phyloP scores from a whole-genome alignment of 2,329 filamentous ascomycete genomes.

The Ceratocystis harringtonii region DNA sequence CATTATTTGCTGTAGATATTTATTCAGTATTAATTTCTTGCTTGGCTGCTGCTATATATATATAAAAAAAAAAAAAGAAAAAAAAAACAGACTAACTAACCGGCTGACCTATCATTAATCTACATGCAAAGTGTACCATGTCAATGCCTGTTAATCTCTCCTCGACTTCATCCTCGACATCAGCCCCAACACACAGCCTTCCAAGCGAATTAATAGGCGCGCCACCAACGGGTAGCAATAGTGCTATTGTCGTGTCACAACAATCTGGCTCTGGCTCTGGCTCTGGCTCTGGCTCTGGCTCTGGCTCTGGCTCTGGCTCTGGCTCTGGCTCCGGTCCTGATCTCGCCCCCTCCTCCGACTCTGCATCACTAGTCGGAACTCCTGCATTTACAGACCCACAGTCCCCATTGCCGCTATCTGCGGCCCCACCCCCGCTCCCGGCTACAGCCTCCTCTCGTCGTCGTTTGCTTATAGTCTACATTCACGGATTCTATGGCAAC shows the following conservation, averaged over 20 bases:
- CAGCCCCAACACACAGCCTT: neutral
- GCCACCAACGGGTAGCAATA: neutral
- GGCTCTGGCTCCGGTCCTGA: neutral
- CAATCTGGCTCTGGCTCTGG: neutral
- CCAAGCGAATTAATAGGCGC: neutral
- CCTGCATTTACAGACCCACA: neutral
- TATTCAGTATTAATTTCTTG: neutral
- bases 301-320: neutral
- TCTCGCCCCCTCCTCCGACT: conserved; percentile 21
- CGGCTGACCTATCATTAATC: neutral
- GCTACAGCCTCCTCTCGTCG: conserved; percentile 25
- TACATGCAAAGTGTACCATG: neutral
- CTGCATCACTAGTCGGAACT: conserved; percentile 21
- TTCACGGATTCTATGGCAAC: conserved; percentile 83
- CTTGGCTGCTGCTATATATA: neutral
- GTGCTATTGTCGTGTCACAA: neutral
- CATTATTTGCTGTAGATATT: neutral
- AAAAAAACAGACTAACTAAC: neutral
- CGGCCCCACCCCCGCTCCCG: conserved; percentile 18
- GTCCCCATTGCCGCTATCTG: conserved; percentile 17
- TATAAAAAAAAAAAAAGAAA: neutral
- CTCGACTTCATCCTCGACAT: neutral
- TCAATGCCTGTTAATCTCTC: neutral
- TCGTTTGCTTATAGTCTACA: conserved; percentile 61
- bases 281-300: neutral